These are phyloP conservation scores for Phytopythium litorale DNA, from an alignment of 352 stramenopile genomes.

Conservation along the genomic window DNA sequence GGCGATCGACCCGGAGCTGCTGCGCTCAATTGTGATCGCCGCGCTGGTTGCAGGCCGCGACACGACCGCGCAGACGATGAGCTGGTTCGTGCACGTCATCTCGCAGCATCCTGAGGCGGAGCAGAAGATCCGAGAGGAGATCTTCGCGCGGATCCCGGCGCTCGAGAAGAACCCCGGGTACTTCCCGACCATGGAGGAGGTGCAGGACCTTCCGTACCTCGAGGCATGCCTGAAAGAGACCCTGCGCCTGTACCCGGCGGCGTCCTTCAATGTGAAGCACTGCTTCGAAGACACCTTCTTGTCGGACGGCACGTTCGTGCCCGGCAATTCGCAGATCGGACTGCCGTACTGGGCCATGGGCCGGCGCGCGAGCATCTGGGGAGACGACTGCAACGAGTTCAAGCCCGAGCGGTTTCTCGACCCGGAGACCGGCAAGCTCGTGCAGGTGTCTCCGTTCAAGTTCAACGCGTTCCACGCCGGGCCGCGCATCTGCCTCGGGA, in stretches of 20 bases:
- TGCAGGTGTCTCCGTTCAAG: constrained; percentile 43
- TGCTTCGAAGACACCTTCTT: constrained; percentile 41
- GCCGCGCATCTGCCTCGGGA: constrained; percentile 51
- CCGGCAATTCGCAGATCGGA: constrained; percentile 32
- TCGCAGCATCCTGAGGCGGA: constrained; percentile 41
- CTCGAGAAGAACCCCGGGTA: constrained; percentile 17
- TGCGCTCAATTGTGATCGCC: constrained; percentile 64
- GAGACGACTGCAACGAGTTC: constrained; percentile 30
- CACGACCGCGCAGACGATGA: constrained; percentile 62
- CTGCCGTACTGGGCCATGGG: constrained; percentile 44
- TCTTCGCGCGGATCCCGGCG: constrained; percentile 31
- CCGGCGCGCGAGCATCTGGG: constrained; percentile 28
- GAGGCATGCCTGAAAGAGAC: constrained; percentile 53
- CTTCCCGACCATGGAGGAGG: constrained; percentile 28
- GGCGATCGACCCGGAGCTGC: constrained; percentile 26
- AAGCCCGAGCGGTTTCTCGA: constrained; percentile 51
- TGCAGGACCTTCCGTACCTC: constrained; percentile 43
- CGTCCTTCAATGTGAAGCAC: constrained; percentile 41
- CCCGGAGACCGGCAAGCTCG: constrained; percentile 18
- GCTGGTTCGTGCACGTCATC: constrained; percentile 64
- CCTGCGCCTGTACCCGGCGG: constrained; percentile 49
- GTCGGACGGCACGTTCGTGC: constrained; percentile 54
- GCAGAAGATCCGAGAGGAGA: constrained; percentile 35
- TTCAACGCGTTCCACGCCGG: constrained; percentile 68
- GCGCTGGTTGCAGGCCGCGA: constrained; percentile 67